A percentile compares a stretch with the other conserved stretches of the same genome.
These are phyloP conservation scores for Alloteropsis angusta DNA, from an alignment of 202 grass and related monocot species.

Conservation along the genomic window DNA sequence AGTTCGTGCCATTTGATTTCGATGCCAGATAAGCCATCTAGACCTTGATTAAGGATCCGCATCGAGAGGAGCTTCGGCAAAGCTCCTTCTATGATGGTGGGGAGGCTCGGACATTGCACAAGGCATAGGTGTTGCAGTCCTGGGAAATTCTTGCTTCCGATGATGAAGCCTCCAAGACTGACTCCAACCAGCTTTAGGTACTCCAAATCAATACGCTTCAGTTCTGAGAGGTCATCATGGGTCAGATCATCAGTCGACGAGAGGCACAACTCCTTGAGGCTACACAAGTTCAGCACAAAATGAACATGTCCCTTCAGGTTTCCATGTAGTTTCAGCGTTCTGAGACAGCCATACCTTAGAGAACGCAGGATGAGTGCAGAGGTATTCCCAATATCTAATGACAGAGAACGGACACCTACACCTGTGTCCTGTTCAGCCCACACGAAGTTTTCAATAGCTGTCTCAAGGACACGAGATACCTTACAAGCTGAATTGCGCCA, in stretches of 20 bases:
- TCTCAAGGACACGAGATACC: too few relatives aligned
- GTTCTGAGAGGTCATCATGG: not conserved
- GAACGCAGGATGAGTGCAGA: not conserved
- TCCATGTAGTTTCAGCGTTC: not conserved
- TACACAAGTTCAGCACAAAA: not conserved
- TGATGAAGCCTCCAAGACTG: not conserved
- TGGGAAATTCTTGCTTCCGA: not conserved
- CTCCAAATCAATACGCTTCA: not conserved
- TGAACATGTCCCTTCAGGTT: not conserved
- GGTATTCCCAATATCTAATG: not conserved
- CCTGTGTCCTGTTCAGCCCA: not conserved
- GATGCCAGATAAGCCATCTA: not conserved
- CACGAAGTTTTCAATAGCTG: not conserved
- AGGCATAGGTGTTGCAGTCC: not conserved
- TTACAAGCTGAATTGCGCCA: not conserved
- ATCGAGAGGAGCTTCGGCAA: not conserved
- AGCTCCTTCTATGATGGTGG: not conserved
- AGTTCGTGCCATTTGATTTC: not conserved
- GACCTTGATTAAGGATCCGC: not conserved
- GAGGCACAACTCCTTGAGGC: not conserved
- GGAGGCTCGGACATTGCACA: not conserved
- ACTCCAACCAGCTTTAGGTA: slow-evolving; percentile 1
- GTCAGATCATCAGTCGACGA: not conserved
- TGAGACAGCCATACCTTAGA: not conserved
- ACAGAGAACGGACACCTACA: not conserved